These are phyloP conservation scores for Fusarium poae DNA, from an alignment of 2,329 filamentous ascomycete genomes.

Conservation along the genomic window DNA sequence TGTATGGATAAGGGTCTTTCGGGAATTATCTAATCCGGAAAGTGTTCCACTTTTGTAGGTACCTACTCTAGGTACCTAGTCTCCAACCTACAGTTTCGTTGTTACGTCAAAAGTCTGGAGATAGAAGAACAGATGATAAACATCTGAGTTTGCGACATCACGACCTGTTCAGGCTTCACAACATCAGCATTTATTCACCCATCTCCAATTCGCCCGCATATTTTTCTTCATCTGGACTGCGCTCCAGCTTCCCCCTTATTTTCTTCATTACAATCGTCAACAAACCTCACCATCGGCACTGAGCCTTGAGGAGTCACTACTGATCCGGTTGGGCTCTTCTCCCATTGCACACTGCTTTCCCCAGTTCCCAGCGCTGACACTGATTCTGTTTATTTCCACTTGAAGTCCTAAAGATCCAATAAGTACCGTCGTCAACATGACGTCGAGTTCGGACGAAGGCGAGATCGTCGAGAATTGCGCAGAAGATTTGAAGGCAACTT, in stretches of 20 bases:
- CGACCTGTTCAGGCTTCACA: conserved; percentile 17
- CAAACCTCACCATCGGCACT: conserved; percentile 43
- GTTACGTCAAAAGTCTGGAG: conserved; percentile 45
- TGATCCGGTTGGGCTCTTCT: conserved; percentile 60
- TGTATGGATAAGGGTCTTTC: conserved; percentile 38
- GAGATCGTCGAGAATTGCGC: conserved; percentile 83
- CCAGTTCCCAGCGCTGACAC: conserved; percentile 55
- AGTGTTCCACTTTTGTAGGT: conserved; percentile 31
- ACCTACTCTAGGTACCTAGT: too few species aligned
- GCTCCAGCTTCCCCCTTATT: conserved; percentile 21
- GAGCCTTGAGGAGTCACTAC: conserved; percentile 55
- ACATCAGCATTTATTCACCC: conserved; percentile 2
- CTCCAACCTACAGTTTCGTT: conserved; percentile 11
- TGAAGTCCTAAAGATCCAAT: conserved; percentile 38
- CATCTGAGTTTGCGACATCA: conserved; percentile 17
- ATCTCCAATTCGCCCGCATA: conserved; percentile 4
- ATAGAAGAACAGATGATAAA: conserved; percentile 14
- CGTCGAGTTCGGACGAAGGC: conserved; percentile 83
- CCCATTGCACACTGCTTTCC: conserved; percentile 49
- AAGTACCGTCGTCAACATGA: conserved; percentile 52
- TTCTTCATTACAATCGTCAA: conserved; percentile 25
- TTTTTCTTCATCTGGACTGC: conserved; percentile 17
- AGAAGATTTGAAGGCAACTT: conserved; percentile 84
- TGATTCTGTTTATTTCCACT: conserved; percentile 43
- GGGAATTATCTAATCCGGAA: conserved; percentile 46